These are phyloP conservation scores for Helichrysum umbraculigerum DNA, from an alignment of 129 eudicot species.

Conservation along the genomic window DNA sequence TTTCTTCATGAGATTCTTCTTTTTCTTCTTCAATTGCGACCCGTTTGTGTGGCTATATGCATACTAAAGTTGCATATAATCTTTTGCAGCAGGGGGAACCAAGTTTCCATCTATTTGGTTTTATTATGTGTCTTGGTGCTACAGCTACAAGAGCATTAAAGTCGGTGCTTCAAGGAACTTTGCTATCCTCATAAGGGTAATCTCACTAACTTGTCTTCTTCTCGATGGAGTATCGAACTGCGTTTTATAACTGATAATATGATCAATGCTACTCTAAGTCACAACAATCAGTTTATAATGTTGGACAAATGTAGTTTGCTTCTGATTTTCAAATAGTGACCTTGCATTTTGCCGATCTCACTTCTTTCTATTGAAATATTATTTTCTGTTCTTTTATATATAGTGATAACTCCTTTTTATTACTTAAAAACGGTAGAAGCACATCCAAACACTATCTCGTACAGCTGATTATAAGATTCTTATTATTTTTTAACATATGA, in stretches of 20 bases:
- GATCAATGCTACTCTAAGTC: not conserved
- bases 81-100: slow-evolving; percentile 47
- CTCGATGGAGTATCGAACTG: not conserved
- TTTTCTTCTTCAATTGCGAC: not conserved
- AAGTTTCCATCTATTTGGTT: slow-evolving; percentile 49
- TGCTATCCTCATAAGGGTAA: slow-evolving; percentile 46
- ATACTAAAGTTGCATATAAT: not conserved
- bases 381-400: not conserved
- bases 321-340: not conserved
- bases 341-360: not conserved
- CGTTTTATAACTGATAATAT: not conserved
- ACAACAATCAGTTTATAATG: not conserved
- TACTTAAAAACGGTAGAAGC: too few species aligned
- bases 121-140: slow-evolving; percentile 48
- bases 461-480: not conserved
- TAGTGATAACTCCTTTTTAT: too few species aligned
- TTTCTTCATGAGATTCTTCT: not conserved
- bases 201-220: not conserved
- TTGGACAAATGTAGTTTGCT: not conserved
- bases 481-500: not conserved
- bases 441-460: too few species aligned
- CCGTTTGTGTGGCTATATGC: not conserved
- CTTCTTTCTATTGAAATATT: too few species aligned
- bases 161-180: slow-evolving; percentile 44
- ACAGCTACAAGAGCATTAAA: slow-evolving; percentile 47